Evolutionary conservation across 208 protist species (phyloP).

Genomic region (Leishmania lainsoni): DNA sequence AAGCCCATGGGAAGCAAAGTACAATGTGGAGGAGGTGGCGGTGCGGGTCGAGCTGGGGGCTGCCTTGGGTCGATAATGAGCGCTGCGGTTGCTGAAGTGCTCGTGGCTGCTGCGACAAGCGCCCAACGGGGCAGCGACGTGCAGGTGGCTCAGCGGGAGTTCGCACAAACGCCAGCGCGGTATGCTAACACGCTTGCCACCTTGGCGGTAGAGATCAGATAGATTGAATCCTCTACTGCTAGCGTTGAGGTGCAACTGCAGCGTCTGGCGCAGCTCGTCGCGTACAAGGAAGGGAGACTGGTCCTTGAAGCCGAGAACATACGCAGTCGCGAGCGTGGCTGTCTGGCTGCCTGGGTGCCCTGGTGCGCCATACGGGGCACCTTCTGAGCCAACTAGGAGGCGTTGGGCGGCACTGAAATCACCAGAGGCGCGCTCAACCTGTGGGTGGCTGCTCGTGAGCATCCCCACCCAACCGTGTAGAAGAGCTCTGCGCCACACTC

Average conservation of each 20-base stretch:
- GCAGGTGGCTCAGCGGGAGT: neutral
- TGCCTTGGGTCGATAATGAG: neutral
- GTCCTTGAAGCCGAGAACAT: neutral
- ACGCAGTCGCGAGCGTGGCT: neutral
- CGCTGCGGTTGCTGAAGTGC: slow-evolving; percentile 5
- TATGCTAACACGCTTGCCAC: neutral
- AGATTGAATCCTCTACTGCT: neutral
- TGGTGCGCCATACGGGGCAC: neutral
- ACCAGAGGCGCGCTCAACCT: neutral
- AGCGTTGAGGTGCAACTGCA: neutral
- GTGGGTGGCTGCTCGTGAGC: neutral
- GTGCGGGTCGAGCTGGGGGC: slow-evolving; percentile 10
- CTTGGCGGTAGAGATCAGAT: neutral
- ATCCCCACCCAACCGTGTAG: neutral
- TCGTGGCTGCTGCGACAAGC: neutral
- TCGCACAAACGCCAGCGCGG: neutral
- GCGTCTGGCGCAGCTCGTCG: slow-evolving; percentile 3
- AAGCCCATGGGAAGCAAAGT: slow-evolving; percentile 15
- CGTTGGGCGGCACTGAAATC: neutral
- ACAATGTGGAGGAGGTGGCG: slow-evolving; percentile 5
- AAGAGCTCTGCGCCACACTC: neutral
- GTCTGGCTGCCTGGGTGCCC: slow-evolving; percentile 5
- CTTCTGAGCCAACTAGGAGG: neutral
- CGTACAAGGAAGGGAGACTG: neutral
- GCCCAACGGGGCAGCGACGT: neutral